Evolutionary conservation across 2,329 filamentous ascomycete species (phyloP).

Genomic region (Fusarium acutatum): DNA sequence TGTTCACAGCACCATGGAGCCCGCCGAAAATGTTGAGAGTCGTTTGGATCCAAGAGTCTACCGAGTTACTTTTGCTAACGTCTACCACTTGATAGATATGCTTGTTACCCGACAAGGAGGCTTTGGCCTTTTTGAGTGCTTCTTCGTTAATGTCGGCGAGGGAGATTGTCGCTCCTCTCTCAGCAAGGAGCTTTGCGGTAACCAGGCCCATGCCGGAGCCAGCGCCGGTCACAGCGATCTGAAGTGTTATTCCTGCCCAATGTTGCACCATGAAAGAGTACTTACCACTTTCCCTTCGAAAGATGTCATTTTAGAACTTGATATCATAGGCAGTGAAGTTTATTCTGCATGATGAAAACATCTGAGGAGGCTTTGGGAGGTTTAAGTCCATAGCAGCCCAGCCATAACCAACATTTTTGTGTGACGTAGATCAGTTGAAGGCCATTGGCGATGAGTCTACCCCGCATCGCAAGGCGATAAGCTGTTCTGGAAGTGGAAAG

Average conservation of each 20-base stretch:
- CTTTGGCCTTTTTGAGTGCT: background rate
- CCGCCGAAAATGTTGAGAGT: slow-evolving; percentile 47
- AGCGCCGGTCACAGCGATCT: slow-evolving; percentile 34
- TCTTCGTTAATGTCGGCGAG: slow-evolving; percentile 29
- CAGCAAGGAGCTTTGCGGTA: slow-evolving; percentile 31
- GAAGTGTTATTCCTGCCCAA: background rate
- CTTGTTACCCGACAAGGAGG: background rate
- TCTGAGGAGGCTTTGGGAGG: background rate
- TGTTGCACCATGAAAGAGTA: accelerated
- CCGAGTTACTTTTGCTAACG: slow-evolving; percentile 9
- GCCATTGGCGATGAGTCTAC: background rate
- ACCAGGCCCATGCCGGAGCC: slow-evolving; percentile 33
- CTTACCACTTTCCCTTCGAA: slow-evolving; percentile 12
- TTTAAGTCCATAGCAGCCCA: background rate
- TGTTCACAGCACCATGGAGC: slow-evolving; percentile 55
- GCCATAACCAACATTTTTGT: background rate
- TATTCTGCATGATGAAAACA: too few relatives aligned
- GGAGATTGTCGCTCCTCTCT: slow-evolving; percentile 31
- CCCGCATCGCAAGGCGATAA: background rate
- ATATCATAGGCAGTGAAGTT: accelerated
- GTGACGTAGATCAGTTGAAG: too few relatives aligned
- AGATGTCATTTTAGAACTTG: background rate
- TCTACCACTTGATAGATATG: slow-evolving; percentile 18
- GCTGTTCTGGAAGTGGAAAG: slow-evolving; percentile 10
- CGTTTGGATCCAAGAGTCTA: slow-evolving; percentile 42